A percentile compares a stretch with the other conserved stretches of the same genome.
These are phyloP conservation scores for Scheffersomyces ergatensis DNA, from an alignment of 805 yeast genomes.

Conservation along the genomic window DNA sequence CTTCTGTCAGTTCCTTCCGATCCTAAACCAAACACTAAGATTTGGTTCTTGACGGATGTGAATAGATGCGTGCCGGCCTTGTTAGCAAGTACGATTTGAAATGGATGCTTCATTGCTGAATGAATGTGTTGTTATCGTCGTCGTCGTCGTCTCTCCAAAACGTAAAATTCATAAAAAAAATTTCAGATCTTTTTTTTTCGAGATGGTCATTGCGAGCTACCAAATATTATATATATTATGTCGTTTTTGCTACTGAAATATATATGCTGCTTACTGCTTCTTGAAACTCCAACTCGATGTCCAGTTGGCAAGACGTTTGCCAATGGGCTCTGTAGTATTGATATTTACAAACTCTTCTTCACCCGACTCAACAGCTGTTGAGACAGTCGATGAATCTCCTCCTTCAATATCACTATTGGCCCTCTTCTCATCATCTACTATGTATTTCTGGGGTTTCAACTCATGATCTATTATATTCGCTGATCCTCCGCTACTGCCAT, in stretches of 20 bases:
- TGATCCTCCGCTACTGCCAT: not conserved
- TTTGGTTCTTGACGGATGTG: slow-evolving; percentile 55
- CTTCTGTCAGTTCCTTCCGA: slow-evolving; percentile 24
- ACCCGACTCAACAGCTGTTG: slow-evolving; percentile 1
- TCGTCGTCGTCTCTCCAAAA: not conserved
- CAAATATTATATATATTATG: too few species aligned
- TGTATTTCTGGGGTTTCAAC: slow-evolving; percentile 19
- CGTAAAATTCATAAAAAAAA: too few species aligned
- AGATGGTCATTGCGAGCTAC: too few species aligned
- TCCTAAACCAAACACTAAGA: slow-evolving; percentile 48
- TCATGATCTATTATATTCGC: slow-evolving; percentile 9
- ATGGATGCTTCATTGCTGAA: slow-evolving; percentile 61
- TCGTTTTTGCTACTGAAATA: too few species aligned
- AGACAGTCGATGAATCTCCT: slow-evolving; percentile 1
- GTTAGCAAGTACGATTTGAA: slow-evolving; percentile 54
- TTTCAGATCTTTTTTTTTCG: slow-evolving; percentile 1
- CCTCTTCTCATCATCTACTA: slow-evolving; percentile 7
- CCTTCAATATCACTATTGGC: slow-evolving; percentile 1
- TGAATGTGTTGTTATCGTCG: not conserved
- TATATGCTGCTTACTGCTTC: not conserved
- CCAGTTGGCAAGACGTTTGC: slow-evolving; percentile 4
- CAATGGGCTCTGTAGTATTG: not conserved
- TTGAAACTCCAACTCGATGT: slow-evolving; percentile 5
- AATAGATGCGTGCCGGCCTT: slow-evolving; percentile 47
- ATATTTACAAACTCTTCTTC: slow-evolving; percentile 1